These are phyloP conservation scores for Xylona heveae DNA, from an alignment of 495 filamentous ascomycete genomes.

Conservation along the genomic window DNA sequence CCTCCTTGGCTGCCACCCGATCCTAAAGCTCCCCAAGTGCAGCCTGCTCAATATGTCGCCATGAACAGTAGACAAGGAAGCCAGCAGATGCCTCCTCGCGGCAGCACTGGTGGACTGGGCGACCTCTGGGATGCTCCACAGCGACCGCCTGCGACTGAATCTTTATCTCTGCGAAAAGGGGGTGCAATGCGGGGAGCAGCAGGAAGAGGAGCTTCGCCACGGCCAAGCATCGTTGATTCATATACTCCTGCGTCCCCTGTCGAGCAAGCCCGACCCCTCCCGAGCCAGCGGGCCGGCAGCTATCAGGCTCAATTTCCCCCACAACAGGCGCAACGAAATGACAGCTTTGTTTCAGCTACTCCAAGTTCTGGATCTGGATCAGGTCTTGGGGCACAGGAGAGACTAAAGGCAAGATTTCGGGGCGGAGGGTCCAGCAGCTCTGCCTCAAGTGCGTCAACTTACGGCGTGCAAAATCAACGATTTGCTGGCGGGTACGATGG, in stretches of 20 bases:
- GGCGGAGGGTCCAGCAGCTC: slow-evolving; percentile 17
- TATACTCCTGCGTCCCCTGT: slow-evolving; percentile 9
- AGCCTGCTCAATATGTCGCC: slow-evolving; percentile 27
- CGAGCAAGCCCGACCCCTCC: slow-evolving; percentile 32
- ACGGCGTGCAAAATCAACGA: slow-evolving; percentile 6
- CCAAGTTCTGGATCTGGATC: too few relatives aligned
- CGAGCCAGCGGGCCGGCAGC: slow-evolving; percentile 50
- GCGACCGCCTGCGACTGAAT: slow-evolving; percentile 24
- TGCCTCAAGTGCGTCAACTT: background rate
- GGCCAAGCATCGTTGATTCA: slow-evolving; percentile 10
- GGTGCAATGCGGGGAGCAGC: slow-evolving; percentile 14
- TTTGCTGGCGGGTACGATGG: slow-evolving; percentile 4
- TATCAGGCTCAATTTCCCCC: slow-evolving; percentile 32
- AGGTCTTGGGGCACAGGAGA: slow-evolving; percentile 38
- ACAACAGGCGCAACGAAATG: slow-evolving; percentile 8
- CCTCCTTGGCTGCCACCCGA: slow-evolving; percentile 80
- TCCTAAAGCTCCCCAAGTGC: slow-evolving; percentile 43
- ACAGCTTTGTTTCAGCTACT: slow-evolving; percentile 8
- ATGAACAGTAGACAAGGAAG: slow-evolving; percentile 18
- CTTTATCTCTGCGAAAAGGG: slow-evolving; percentile 31
- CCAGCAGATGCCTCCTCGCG: slow-evolving; percentile 15
- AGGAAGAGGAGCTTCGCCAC: slow-evolving; percentile 10
- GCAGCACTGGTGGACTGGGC: slow-evolving; percentile 32
- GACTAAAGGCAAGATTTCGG: slow-evolving; percentile 43
- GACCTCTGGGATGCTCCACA: slow-evolving; percentile 60